Conservation (phyloP, 163 green algal genomes). For the Botryococcus braunii region DNA sequence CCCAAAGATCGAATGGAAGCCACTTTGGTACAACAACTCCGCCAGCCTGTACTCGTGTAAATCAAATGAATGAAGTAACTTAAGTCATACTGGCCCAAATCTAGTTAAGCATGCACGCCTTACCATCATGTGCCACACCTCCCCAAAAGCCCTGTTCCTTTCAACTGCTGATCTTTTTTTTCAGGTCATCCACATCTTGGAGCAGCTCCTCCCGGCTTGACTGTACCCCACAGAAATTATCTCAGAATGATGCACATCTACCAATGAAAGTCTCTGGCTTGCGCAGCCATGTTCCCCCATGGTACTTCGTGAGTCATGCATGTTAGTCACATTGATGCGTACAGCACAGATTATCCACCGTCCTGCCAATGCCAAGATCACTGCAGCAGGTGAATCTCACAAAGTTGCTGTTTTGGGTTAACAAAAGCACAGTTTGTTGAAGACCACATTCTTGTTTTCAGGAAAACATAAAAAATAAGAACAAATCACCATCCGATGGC, state of each 20-base stretch:
- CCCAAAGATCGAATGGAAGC: too few species aligned
- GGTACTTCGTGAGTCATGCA: slow-evolving; percentile 25
- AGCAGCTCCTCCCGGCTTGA: slow-evolving; percentile 80
- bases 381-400: too few species aligned
- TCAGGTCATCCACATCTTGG: slow-evolving; percentile 76
- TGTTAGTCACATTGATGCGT: not conserved
- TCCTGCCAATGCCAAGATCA: not conserved
- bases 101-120: too few species aligned
- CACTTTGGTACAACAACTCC: too few species aligned
- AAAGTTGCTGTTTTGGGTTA: too few species aligned
- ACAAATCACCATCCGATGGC: not conserved
- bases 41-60: too few species aligned
- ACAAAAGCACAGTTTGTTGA: not conserved
- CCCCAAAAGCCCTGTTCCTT: too few species aligned
- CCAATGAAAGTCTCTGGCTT: not conserved
- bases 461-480: not conserved
- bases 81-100: too few species aligned
- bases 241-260: not conserved
- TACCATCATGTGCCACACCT: too few species aligned
- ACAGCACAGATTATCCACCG: not conserved
- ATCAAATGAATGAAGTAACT: too few species aligned
- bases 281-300: not conserved
- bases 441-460: not conserved
- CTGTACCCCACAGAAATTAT: slow-evolving; percentile 25
- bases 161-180: slow-evolving; percentile 75